A percentile compares a stretch with the other conserved stretches of the same genome.
phyloP scores from a whole-genome alignment of 805 yeast species.

The Candida michaelii region DNA sequence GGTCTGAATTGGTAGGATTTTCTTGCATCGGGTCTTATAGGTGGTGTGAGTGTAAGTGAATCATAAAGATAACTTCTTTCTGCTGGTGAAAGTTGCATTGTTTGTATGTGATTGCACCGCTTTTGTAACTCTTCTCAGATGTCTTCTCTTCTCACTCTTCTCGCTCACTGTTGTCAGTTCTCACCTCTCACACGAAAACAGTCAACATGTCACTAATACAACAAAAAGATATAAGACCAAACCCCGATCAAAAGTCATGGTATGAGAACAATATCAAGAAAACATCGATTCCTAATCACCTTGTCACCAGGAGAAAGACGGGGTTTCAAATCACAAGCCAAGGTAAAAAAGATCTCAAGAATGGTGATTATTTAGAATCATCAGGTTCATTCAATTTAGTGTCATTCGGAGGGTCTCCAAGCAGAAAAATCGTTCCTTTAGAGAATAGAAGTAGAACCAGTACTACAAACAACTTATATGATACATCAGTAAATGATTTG shows the following conservation, averaged over 20 bases:
- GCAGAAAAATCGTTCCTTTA: constrained; percentile 19
- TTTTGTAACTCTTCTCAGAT: not conserved
- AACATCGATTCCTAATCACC: constrained; percentile 42
- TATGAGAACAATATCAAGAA: constrained; percentile 26
- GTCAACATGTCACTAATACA: constrained; percentile 3
- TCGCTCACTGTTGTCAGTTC: not conserved
- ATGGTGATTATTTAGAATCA: constrained; percentile 12
- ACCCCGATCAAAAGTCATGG: constrained; percentile 24
- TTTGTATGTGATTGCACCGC: not conserved
- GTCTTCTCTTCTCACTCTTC: not conserved
- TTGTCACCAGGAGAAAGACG: constrained; percentile 39
- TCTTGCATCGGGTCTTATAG: constrained; percentile 86
- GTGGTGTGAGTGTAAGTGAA: constrained; percentile 59
- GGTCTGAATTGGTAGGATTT: constrained; percentile 76
- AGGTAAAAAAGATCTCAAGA: constrained; percentile 15
- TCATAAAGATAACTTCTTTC: constrained; percentile 76
- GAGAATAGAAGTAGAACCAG: constrained; percentile 19
- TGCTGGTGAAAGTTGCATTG: constrained; percentile 70
- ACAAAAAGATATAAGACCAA: constrained; percentile 2
- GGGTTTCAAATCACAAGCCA: constrained; percentile 36
- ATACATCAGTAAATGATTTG: constrained; percentile 17
- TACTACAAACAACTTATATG: constrained; percentile 18
- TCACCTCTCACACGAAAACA: not conserved
- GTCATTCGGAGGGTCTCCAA: constrained; percentile 37
- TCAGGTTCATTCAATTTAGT: constrained; percentile 32